Percentiles rank a stretch among this genome's conserved stretches.
phyloP scores from a whole-genome alignment of 768 basidiomycete genomes.

The Lactarius tabidus region DNA sequence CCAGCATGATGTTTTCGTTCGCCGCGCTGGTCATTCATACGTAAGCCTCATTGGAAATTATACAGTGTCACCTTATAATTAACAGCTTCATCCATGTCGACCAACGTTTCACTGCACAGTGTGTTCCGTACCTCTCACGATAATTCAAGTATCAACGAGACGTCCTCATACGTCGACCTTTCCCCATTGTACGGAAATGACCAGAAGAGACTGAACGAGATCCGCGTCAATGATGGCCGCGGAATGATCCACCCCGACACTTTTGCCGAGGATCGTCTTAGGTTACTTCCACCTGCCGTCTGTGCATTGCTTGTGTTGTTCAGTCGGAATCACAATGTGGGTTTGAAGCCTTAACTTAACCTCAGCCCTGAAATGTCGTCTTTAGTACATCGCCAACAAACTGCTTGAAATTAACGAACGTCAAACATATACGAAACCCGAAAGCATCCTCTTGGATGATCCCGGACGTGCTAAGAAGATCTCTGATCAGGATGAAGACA shows the following conservation, averaged over 20 bases:
- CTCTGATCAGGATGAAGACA: slow-evolving; percentile 40
- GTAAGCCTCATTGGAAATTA: slow-evolving; percentile 35
- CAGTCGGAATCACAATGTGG: slow-evolving; percentile 83
- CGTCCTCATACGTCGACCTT: slow-evolving; percentile 83
- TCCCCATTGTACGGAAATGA: slow-evolving; percentile 79
- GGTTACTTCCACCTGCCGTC: slow-evolving; percentile 75
- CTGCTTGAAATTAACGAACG: slow-evolving; percentile 80
- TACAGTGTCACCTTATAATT: no score
- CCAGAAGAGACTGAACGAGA: slow-evolving; percentile 52
- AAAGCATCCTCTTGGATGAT: slow-evolving; percentile 35
- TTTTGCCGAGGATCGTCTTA: slow-evolving; percentile 74
- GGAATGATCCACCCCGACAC: slow-evolving; percentile 65
- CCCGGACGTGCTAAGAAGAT: slow-evolving; percentile 34
- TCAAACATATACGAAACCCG: slow-evolving; percentile 55
- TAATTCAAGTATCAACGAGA: slow-evolving; percentile 69
- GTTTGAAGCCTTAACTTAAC: slow-evolving; percentile 28
- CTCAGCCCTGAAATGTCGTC: not conserved
- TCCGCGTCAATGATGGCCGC: slow-evolving; percentile 56
- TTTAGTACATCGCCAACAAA: slow-evolving; percentile 73
- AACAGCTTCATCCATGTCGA: not conserved
- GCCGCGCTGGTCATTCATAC: slow-evolving; percentile 80
- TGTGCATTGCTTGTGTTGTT: slow-evolving; percentile 76
- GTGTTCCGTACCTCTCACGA: slow-evolving; percentile 79
- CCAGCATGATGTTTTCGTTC: slow-evolving; percentile 75
- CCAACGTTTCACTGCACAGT: slow-evolving; percentile 35